Evolutionary conservation across 176 grass and related monocot species (phyloP), one percentile per base, ranked within the genome.

Genomic region (Pontederia paniculata): DNA sequence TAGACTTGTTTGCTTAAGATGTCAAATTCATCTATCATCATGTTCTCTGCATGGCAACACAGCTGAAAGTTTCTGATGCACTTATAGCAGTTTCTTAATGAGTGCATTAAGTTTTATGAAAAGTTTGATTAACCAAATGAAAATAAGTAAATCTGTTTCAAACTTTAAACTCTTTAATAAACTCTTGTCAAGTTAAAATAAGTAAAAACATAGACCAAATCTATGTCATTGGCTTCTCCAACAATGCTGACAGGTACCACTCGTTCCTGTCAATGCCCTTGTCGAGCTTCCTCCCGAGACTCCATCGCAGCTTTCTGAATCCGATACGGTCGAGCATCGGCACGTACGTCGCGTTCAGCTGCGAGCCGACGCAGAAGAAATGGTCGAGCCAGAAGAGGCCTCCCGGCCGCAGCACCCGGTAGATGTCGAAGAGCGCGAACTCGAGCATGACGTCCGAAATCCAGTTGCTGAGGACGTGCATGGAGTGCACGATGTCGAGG

Each of bases 321-420:
- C 82, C 77, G 3, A 85, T 54, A 28, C 21, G 21, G 2, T 70
- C 58, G 1, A 80, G 22, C 66, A 80, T 74, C 9, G 73, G 73
- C 57, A 65, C 42, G 28, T 77, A 85, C 9, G 72, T 80, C 9
- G 63, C 23, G 54, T 85, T 67, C 6, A 85, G 44, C 63, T 76
- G 63, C 9, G 62, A 42, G 9, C 73, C 73, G 9, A 58, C 22
- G 45, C 68, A 85, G 46, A 85, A 73, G 57, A 85, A 85, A 45
- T 66, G 82, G 42, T 85, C 82, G 13, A 85, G 67, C 82, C 82
- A 85, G 58, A 80, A 80, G 57, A 85, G 37, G 0, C 82, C 82
- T 1, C 76, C 79, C 0, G 88, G 88, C 43, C 88, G 45, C 31
- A 94, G 56, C 61, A 94, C 79, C 31, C 88, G 57, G 88, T 73